Percentiles rank a stretch among this genome's conserved stretches.
Evolutionary conservation across 1,284 basidiomycete species (phyloP).

Genomic region (Irpex lacteus): DNA sequence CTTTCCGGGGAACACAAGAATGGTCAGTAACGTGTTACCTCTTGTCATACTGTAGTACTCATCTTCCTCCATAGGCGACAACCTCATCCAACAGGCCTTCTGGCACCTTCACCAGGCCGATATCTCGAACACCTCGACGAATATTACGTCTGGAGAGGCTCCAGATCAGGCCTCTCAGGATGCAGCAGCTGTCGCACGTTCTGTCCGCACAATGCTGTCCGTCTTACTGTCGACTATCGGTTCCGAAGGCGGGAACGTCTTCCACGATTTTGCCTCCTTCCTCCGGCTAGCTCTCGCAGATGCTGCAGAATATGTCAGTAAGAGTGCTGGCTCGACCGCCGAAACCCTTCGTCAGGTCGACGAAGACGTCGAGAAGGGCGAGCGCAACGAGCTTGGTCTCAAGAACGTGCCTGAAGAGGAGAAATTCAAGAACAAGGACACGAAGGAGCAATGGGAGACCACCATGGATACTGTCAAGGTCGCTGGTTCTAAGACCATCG

Average conservation of each 20-base stretch:
- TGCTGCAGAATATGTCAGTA: slow-evolving; percentile 53
- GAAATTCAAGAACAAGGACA: slow-evolving; percentile 36
- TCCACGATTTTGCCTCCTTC: slow-evolving; percentile 63
- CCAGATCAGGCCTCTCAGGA: slow-evolving; percentile 48
- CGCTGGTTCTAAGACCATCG: slow-evolving; percentile 54
- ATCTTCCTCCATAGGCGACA: slow-evolving; percentile 43
- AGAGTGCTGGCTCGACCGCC: slow-evolving; percentile 47
- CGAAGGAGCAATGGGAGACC: slow-evolving; percentile 54
- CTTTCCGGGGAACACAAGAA: slow-evolving; percentile 53
- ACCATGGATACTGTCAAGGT: slow-evolving; percentile 62
- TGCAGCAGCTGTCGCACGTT: slow-evolving; percentile 41
- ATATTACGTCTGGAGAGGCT: slow-evolving; percentile 29
- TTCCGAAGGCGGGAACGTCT: slow-evolving; percentile 49
- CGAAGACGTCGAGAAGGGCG: slow-evolving; percentile 52
- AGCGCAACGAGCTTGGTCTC: slow-evolving; percentile 53
- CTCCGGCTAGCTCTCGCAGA: slow-evolving; percentile 60
- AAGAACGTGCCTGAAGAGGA: slow-evolving; percentile 46
- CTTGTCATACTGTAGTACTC: background rate
- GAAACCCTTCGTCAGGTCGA: slow-evolving; percentile 51
- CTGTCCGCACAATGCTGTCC: slow-evolving; percentile 47
- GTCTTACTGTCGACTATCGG: slow-evolving; percentile 51
- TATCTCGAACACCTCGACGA: slow-evolving; percentile 34
- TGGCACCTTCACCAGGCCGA: slow-evolving; percentile 60
- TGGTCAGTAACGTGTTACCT: slow-evolving; percentile 30
- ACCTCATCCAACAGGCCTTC: slow-evolving; percentile 58